Evolutionary conservation across 2,329 filamentous ascomycete species (phyloP).

Genomic region (Sporothrix globosa): DNA sequence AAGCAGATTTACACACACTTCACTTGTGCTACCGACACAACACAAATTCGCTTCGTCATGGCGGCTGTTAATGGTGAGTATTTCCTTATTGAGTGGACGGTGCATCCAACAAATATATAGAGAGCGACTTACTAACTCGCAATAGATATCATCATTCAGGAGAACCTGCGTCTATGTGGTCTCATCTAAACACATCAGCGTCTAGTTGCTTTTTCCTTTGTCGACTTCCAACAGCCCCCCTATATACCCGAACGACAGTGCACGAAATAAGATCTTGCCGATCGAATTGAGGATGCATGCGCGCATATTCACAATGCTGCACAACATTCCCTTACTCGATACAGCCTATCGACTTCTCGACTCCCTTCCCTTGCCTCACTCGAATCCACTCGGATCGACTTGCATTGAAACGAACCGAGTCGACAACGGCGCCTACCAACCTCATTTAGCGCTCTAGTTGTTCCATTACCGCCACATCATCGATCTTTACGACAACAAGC

Average conservation of each 20-base stretch:
- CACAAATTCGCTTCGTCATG: slow-evolving; percentile 99
- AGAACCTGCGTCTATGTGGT: slow-evolving; percentile 73
- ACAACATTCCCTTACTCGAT: not conserved
- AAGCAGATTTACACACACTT: slow-evolving; percentile 99
- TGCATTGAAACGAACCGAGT: not conserved
- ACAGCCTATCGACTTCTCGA: not conserved
- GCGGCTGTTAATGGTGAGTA: slow-evolving; percentile 91
- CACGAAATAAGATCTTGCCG: slow-evolving; percentile 22
- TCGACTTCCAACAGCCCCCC: slow-evolving; percentile 24
- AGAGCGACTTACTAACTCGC: slow-evolving; percentile 47
- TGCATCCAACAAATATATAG: too few species aligned
- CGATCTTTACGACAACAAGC: slow-evolving; percentile 41
- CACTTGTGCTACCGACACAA: slow-evolving; percentile 97
- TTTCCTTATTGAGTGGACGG: not conserved
- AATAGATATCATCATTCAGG: slow-evolving; percentile 98
- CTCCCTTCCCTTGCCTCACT: slow-evolving; percentile 8
- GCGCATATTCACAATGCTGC: not conserved
- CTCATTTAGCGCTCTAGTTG: slow-evolving; percentile 6
- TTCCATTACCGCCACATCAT: slow-evolving; percentile 31
- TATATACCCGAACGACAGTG: slow-evolving; percentile 35
- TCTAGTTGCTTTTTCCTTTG: slow-evolving; percentile 30
- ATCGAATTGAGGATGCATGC: not conserved
- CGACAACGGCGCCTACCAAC: not conserved
- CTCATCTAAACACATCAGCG: slow-evolving; percentile 35
- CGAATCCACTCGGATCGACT: slow-evolving; percentile 4